Base-by-base conservation (phyloP, 257 asterid genomes). In the Oldenlandia corymbosa region DNA sequence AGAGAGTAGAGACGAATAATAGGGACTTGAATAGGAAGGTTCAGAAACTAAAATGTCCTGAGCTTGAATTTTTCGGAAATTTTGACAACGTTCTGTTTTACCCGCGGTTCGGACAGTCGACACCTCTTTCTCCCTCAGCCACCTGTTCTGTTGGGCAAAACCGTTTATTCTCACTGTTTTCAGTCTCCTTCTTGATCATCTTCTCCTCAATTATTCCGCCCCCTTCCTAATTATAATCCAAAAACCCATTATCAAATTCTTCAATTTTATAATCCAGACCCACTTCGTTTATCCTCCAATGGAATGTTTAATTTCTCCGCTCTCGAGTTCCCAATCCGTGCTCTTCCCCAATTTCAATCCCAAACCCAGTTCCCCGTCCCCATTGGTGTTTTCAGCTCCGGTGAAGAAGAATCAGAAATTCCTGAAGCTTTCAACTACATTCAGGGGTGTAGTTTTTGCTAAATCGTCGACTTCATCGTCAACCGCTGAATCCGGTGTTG, bases 401-500 rank as follows among this genome's bases (percentile, higher is more conserved):
- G 21, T 30, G 1, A 27, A 53, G 32, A 43, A 28, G 41, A 46
- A 41, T 2, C 34, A 30, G 24, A 8, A 53, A 1, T 12, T 13
- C 1, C 34, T 12, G 32, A 12, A 47, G 27, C 61, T 21, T 37
- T 6, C 2, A 7, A 59, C 24, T 34, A 39, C 65, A 41, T 39
- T 13, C 37, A 41, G 36, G 12, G 16, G 5, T 13, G 46, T 18
- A 9, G 62, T 20, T 34, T 57, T 7, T 57, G 28, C 65, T 14
- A 28, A 27, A 7, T 16, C 58, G 7, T 1, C 8, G 31, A 16
- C 84, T 27, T 68, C 48, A 6, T 27, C 83, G 60, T 68, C 60
- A 43, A 21, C 75, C 39, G 79, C 75, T 16, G 31, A 80, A 7
- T 12, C 72, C 30, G 58, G 42, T 61, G 41, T 79, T n/a, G 43